Base-by-base conservation (phyloP, 2,329 filamentous ascomycete genomes). In the Fusarium burgessii region DNA sequence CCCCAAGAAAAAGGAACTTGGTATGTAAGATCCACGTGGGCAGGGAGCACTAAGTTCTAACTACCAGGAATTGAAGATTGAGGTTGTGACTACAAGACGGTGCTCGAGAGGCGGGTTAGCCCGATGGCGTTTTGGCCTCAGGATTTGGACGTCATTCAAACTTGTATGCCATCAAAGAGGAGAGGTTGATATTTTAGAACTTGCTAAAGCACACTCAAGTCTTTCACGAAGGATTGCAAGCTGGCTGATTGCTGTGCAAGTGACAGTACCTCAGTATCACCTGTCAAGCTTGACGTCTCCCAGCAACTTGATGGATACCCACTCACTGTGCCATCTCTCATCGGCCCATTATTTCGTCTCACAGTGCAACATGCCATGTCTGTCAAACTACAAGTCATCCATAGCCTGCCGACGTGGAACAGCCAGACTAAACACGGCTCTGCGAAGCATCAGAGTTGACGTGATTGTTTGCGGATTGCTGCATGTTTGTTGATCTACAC, bases 401-500 rank as follows among this genome's bases (percentile, higher is more conserved):
- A 47, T n/a, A 55, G 51, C 35, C 40, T 32, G n/a, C 33, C 50
- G 33, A 49, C 42, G 36, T 35, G 45, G 23, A 51, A 51, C 32
- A 56, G 17, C 38, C 23, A 42, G 42, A n/a, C 29, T 51, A 70
- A 58, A 71, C 67, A 74, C 45, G 60, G 51, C 57, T 56, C 17
- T 47, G 41, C 46, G 45, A 23, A 40, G 38, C 18, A 55, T 55
- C 38, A 38, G 40, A 43, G 25, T 38, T 51, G 47, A 51, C 17
- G 33, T 38, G 47, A n/a, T 51, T 59, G 55, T 57, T 70, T 50
- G 46, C 65, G 54, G 58, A 52, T 61, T 51, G 35, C 41, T 66
- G 65, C 70, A 67, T 70, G 71, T 64, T 62, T 73, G 71, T 50
- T 67, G 54, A 65, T 66, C 45, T 62, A 52, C 70, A 70, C 57